phyloP scores from a whole-genome alignment of 2,329 filamentous ascomycete genomes.

The Fusarium cyanostomum region DNA sequence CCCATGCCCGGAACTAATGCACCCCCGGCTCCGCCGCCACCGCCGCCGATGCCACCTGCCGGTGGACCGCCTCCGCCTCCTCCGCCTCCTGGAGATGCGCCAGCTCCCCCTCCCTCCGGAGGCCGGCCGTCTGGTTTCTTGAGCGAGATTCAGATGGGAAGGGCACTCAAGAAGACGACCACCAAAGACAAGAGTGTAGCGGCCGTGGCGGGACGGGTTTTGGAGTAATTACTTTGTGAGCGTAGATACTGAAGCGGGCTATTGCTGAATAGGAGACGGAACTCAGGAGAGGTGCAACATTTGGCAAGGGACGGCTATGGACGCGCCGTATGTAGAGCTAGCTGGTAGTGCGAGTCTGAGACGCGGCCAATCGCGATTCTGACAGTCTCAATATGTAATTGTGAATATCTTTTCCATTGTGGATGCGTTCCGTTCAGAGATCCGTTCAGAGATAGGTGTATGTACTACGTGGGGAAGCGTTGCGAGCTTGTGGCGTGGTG shows the following conservation, averaged over 20 bases:
- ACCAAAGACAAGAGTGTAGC: constrained; percentile 87
- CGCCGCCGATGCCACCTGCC: constrained; percentile 47
- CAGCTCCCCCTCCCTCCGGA: constrained; percentile 56
- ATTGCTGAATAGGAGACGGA: constrained; percentile 9
- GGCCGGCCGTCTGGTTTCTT: constrained; percentile 72
- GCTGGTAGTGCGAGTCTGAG: constrained; percentile 22
- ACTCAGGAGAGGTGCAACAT: constrained; percentile 12
- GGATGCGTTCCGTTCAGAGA: neutral
- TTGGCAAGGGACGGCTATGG: constrained; percentile 9
- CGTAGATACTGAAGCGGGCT: neutral
- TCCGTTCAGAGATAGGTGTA: too few relatives aligned
- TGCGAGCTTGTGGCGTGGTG: constrained; percentile 4
- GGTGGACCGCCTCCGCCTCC: constrained; percentile 51
- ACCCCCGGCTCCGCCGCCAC: constrained; percentile 55
- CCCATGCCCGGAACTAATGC: constrained; percentile 50
- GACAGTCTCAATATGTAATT: constrained; percentile 22
- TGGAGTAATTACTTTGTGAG: constrained; percentile 53
- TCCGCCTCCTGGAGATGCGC: constrained; percentile 55
- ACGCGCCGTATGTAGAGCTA: constrained; percentile 15
- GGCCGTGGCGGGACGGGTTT: constrained; percentile 78
- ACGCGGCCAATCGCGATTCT: constrained; percentile 18
- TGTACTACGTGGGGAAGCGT: constrained; percentile 13
- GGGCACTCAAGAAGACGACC: constrained; percentile 81
- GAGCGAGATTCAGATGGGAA: constrained; percentile 84
- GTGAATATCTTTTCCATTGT: constrained; percentile 10